These are phyloP conservation scores for Arctium lappa DNA, from an alignment of 129 eudicot genomes.

Conservation along the genomic window DNA sequence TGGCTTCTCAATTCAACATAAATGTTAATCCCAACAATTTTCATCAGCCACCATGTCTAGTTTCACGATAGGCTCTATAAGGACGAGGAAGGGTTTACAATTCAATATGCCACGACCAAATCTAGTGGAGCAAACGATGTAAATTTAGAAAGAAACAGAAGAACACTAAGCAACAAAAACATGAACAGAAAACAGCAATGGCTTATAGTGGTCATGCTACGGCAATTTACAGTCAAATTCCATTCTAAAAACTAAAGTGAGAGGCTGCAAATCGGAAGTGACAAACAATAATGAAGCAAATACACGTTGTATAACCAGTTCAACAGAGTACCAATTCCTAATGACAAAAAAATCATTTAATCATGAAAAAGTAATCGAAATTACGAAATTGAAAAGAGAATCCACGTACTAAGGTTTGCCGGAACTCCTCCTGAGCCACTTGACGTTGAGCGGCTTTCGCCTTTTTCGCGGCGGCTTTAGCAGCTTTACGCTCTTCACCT, in stretches of 20 bases:
- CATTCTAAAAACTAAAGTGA: neutral
- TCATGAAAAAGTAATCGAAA: neutral
- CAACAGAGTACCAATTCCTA: neutral
- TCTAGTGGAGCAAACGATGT: neutral
- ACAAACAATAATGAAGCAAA: neutral
- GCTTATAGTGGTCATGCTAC: neutral
- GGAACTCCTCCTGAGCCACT: slow-evolving; percentile 49
- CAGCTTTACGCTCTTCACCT: slow-evolving; percentile 55
- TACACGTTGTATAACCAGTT: neutral
- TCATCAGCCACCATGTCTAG: neutral
- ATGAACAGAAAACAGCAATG: neutral
- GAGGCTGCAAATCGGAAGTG: neutral
- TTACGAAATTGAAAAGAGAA: neutral
- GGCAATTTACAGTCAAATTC: neutral
- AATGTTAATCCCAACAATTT: neutral
- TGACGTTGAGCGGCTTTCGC: slow-evolving; percentile 56
- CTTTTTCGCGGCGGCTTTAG: slow-evolving; percentile 54
- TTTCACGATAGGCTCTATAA: neutral
- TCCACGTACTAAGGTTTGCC: slow-evolving; percentile 49
- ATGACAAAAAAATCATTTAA: neutral
- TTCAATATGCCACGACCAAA: neutral
- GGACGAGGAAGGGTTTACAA: no score
- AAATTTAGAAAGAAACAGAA: neutral
- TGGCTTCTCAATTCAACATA: neutral
- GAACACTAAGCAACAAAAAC: neutral